Conservation (phyloP, 2,329 filamentous ascomycete genomes). For the Ceratocystis papillata region DNA sequence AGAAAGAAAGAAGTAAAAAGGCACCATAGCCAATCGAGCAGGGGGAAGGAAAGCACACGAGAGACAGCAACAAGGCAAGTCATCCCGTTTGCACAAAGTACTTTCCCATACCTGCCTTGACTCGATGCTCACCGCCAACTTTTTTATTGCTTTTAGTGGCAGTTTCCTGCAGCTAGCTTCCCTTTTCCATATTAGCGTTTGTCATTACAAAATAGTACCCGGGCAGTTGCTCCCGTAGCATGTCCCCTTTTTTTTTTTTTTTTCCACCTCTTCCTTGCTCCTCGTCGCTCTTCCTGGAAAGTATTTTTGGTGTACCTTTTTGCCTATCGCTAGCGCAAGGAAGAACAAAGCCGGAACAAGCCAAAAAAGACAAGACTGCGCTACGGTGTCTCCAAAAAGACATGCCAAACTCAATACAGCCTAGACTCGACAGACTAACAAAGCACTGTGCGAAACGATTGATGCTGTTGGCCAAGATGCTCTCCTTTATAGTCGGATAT, state of each 20-base stretch:
- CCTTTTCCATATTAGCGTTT: neutral
- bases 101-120: neutral
- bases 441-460: neutral
- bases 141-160: neutral
- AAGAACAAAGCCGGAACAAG: constrained; percentile 14
- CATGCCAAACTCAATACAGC: neutral
- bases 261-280: neutral
- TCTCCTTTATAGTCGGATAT: neutral
- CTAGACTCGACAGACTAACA: neutral
- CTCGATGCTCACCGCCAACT: constrained; percentile 4
- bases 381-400: constrained; percentile 6
- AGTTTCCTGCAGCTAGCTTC: constrained; percentile 1
- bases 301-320: constrained; percentile 14
- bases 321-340: neutral
- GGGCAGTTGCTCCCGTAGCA: constrained; percentile 1
- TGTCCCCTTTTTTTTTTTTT: neutral
- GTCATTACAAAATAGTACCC: neutral
- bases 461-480: neutral
- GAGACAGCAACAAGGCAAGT: neutral
- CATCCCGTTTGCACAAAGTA: neutral
- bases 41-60: neutral
- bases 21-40: neutral
- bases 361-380: neutral
- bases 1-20: neutral
- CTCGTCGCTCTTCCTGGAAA: neutral